phyloP scores from a whole-genome alignment of 2,329 filamentous ascomycete species.

The Xylogone sp. region DNA sequence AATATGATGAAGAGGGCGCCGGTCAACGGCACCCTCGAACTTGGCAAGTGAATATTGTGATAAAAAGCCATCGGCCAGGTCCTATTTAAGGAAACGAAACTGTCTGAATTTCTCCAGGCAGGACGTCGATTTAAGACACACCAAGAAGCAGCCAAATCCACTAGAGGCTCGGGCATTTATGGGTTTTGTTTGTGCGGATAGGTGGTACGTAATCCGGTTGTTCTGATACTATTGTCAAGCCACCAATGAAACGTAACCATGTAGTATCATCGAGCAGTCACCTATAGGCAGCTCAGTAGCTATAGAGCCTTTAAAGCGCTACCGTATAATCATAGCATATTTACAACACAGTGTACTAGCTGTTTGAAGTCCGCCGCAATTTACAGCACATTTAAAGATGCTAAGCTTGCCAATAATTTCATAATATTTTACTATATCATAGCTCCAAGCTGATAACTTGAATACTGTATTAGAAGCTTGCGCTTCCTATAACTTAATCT shows the following conservation, averaged over 20 bases:
- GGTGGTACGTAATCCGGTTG: not conserved
- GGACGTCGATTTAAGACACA: not conserved
- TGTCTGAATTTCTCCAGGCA: not conserved
- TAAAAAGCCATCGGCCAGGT: not conserved
- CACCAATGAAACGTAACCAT: not conserved
- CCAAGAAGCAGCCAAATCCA: not conserved
- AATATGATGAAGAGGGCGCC: not conserved
- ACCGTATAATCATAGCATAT: too few relatives aligned
- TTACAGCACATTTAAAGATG: too few relatives aligned
- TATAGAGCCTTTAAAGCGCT: not conserved
- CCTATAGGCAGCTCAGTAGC: not conserved
- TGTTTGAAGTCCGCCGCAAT: too few relatives aligned
- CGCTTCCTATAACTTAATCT: not conserved
- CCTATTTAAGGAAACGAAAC: not conserved
- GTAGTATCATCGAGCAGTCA: not conserved
- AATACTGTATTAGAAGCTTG: too few relatives aligned
- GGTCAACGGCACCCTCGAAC: not conserved
- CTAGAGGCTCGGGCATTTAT: not conserved
- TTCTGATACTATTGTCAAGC: not conserved
- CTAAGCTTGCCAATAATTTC: too few relatives aligned
- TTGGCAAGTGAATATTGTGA: not conserved
- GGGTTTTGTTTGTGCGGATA: not conserved
- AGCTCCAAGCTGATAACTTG: too few relatives aligned
- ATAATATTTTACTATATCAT: too few relatives aligned
- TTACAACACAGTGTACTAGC: too few relatives aligned